Percentiles rank a stretch among this genome's conserved stretches.
Evolutionary conservation across 345 rosid genomes (phyloP).

Genomic region (Arabis alpina): DNA sequence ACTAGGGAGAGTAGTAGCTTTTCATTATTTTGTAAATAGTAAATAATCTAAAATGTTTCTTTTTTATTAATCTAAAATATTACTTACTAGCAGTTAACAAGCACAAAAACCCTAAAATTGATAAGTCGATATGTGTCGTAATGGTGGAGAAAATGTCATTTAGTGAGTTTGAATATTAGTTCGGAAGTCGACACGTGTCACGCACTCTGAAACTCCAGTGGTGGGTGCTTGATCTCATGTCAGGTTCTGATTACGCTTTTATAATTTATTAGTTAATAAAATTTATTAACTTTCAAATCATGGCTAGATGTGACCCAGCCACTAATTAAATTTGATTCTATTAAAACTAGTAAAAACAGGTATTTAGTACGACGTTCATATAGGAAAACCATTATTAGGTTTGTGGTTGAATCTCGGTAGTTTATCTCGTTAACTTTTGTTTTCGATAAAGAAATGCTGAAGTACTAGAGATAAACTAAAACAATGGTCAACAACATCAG

Average conservation of each 20-base stretch:
- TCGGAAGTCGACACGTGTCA: conserved; percentile 41
- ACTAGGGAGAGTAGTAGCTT: background rate
- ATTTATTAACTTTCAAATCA: background rate
- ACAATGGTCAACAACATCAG: too few relatives aligned
- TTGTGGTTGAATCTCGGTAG: background rate
- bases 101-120: too few relatives aligned
- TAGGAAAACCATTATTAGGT: background rate
- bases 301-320: conserved; percentile 35
- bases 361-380: conserved; percentile 13
- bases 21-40: too few relatives aligned
- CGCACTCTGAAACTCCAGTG: conserved; percentile 38
- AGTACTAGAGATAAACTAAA: too few relatives aligned
- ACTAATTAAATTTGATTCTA: conserved; percentile 29
- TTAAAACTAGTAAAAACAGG: background rate
- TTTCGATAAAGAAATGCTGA: too few relatives aligned
- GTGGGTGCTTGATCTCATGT: conserved; percentile 42
- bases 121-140: background rate
- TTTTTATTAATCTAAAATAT: too few relatives aligned
- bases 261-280: background rate
- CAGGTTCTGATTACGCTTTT: conserved; percentile 35
- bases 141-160: conserved; percentile 37
- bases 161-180: conserved; percentile 41
- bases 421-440: too few relatives aligned
- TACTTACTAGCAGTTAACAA: too few relatives aligned
- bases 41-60: too few relatives aligned